Base-by-base conservation (phyloP, 2,329 filamentous ascomycete genomes). In the Pseudopithomyces maydicus region DNA sequence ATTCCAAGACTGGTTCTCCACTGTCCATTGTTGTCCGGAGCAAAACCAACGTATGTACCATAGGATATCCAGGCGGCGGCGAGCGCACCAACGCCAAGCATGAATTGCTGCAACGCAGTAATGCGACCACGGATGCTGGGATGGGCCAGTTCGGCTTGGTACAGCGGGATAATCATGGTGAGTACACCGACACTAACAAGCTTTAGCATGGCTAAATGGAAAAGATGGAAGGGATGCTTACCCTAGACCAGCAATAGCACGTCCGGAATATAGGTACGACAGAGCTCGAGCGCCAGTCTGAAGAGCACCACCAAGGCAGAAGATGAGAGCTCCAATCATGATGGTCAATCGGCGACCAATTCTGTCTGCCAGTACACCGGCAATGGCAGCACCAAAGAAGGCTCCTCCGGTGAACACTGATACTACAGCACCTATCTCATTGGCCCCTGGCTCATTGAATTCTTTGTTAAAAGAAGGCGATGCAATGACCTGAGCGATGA, bases 141-240 rank as follows among this genome's bases (percentile, higher is more conserved):
- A 71, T 94, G 91, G 3, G 88, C 87, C 22, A 94, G 82, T 69
- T 95, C 91, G 20, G 89, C 90, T 71, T 93, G 90, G 71, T 92
- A 94, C 0, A 93, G 75, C 2, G 90, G 86, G 36, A 89, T 79
- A 59, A 88, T 85, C 85, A 88, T 88, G 61, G 82, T 81, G 7
- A 88, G 76, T 53, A 85, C 79, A 10, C 86, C 86, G 51, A 88
- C 83, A 61, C 84, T 82, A n/a, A 54, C 23, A 52, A 1, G 4
- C 14, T 32, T 63, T 52, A 61, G 60, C 33, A 22, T 1, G 14
- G 35, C 2, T 43, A 39, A 36, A 6, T 19, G 11, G 12, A 2
- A 12, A 20, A 12, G n/a, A 10, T 12, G n/a, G 8, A 29, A 8
- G 11, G 6, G 1, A 8, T 75, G 36, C 81, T 78, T 52, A 85